Base-by-base conservation (phyloP, 371 early-diverging fungal species). In the Furculomyces boomerangus region DNA sequence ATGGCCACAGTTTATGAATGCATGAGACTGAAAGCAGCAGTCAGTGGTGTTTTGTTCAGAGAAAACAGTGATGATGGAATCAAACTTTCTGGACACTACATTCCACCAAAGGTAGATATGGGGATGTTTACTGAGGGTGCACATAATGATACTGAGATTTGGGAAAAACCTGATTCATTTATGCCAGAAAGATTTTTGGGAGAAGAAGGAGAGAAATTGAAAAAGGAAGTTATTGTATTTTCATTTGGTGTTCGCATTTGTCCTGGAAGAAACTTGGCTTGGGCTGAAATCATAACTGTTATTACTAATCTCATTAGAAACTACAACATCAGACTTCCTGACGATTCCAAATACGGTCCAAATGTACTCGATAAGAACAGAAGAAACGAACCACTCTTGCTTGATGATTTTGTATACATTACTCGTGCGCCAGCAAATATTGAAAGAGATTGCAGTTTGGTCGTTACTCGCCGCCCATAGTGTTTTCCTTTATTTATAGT, bases 1-100 rank as follows among this genome's bases (percentile, higher is more conserved):
- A 50, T 54, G 0, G 72, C 71, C 3, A 62, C 60, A 0, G 49
- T 72, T 31, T 50, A 64, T 43, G 72, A 72, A 57, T 55, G 66
- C 0, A 30, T 72, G 56, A 63, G 72, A 3, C 14, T 66, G 18
- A 51, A 45, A 1, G 54, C 65, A 0, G 54, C 56, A 14, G 59
- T 57, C 2, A 53, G 59, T 13, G 57, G 54, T 31, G 57, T 18
- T 29, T 39, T 68, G 43, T 51, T 54, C 24, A 52, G 71, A 29
- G 55, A 60, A 25, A 48, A 59, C 2, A 66, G 67, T 1, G 35
- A 26, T 20, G 61, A 57, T 0, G 65, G 67, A 2, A 25, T 56
- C 3, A 51, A 46, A 0, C 32, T 65, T 14, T 50, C 50, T 29
- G 61, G 57, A 2, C 58, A 63, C 32, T 59, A 24, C 10, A 35